These are phyloP conservation scores for Sporisorium exsertum DNA, from an alignment of 1,284 basidiomycete species.

Conservation along the genomic window DNA sequence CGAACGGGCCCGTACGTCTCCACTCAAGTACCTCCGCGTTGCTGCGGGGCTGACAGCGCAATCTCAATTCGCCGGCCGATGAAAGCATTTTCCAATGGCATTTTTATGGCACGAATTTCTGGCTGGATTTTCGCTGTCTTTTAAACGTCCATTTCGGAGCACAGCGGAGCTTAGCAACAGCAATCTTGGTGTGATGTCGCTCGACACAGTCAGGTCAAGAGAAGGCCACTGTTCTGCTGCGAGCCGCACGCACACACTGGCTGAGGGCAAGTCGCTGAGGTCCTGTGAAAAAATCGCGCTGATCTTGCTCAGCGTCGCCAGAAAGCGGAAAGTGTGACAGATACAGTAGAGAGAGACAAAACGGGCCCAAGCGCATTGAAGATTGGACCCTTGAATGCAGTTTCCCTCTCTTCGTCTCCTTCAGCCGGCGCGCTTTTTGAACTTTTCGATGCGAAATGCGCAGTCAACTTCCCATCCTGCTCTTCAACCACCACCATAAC, in stretches of 20 bases:
- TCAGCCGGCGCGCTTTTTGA: not conserved
- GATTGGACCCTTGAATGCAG: conserved; percentile 26
- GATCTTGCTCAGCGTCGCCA: not conserved
- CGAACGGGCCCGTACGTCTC: not conserved
- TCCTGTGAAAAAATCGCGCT: not conserved
- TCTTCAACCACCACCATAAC: not conserved
- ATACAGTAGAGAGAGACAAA: conserved; percentile 1
- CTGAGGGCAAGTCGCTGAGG: not conserved
- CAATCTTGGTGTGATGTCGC: not conserved
- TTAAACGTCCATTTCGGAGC: not conserved
- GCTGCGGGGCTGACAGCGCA: not conserved
- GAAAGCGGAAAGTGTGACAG: not conserved
- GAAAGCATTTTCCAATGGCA: no score
- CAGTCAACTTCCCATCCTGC: not conserved
- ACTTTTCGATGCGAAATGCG: conserved; percentile 5
- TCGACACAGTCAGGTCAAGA: not conserved
- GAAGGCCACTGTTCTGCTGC: not conserved
- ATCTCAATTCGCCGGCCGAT: no score
- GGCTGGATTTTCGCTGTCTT: not conserved
- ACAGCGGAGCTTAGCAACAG: not conserved
- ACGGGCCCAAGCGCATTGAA: conserved; percentile 1
- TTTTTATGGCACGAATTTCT: not conserved
- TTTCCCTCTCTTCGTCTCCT: not conserved
- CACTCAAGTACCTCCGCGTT: not conserved
- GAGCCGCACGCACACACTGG: not conserved